These are phyloP conservation scores for Solanum corneliomulleri DNA, from an alignment of 257 asterid species.

Conservation along the genomic window DNA sequence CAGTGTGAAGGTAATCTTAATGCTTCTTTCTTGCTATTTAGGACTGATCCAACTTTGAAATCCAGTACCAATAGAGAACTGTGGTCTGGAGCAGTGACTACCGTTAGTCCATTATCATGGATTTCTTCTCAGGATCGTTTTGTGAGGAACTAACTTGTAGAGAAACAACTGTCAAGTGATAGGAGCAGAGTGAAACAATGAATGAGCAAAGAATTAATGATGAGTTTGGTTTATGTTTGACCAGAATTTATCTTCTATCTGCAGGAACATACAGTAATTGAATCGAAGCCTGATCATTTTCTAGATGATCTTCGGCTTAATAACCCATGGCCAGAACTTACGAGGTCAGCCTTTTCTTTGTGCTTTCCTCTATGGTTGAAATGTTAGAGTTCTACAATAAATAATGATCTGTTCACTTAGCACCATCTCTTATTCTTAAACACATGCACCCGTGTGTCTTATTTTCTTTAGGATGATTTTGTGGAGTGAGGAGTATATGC, in stretches of 20 bases:
- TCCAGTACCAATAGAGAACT: neutral
- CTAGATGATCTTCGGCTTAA: constrained; percentile 88
- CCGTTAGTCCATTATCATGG: neutral
- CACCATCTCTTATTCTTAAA: neutral
- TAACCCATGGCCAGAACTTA: constrained; percentile 92
- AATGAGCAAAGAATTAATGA: neutral
- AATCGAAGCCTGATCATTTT: constrained; percentile 95
- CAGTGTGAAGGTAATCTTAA: constrained; percentile 64
- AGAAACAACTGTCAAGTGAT: neutral
- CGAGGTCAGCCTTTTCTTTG: constrained; percentile 39
- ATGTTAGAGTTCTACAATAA: neutral
- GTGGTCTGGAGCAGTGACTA: neutral
- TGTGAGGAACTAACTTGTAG: neutral
- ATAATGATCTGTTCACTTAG: neutral
- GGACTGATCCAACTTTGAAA: neutral
- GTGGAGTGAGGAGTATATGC: neutral
- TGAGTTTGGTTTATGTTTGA: neutral
- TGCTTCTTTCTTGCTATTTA: neutral
- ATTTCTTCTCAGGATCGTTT: neutral
- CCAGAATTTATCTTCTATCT: constrained; percentile 7
- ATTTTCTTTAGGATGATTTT: neutral
- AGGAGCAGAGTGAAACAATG: neutral
- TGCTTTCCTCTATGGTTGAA: neutral
- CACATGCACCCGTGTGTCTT: neutral
- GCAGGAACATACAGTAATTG: constrained; percentile 93